Conservation (phyloP, 768 basidiomycete genomes). For the Macrolepiota dolichaula region DNA sequence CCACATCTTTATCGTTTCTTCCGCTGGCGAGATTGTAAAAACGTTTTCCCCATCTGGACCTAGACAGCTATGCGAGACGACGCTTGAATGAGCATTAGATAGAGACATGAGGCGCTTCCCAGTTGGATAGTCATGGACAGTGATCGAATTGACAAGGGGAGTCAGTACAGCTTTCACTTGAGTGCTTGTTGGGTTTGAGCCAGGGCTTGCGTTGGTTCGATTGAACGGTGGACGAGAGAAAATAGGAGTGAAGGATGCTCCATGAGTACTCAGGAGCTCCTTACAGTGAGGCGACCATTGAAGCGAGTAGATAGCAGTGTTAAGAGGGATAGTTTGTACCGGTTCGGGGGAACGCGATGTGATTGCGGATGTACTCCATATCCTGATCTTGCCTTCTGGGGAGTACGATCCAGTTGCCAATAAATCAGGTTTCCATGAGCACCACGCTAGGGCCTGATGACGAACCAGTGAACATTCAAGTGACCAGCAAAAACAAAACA, state of each 20-base stretch:
- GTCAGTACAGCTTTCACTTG: constrained; percentile 45
- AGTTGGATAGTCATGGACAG: constrained; percentile 75
- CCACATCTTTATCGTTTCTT: constrained; percentile 74
- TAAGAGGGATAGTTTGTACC: constrained; percentile 68
- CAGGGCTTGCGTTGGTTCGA: constrained; percentile 23
- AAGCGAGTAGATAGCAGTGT: constrained; percentile 64
- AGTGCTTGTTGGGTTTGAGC: constrained; percentile 22
- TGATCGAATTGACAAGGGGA: constrained; percentile 63
- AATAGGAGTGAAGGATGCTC: constrained; percentile 48
- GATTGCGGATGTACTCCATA: constrained; percentile 42
- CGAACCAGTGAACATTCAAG: not conserved
- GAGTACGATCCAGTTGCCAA: constrained; percentile 68
- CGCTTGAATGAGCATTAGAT: constrained; percentile 50
- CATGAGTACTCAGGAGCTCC: constrained; percentile 88
- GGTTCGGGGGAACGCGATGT: constrained; percentile 24
- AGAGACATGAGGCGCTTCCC: constrained; percentile 47
- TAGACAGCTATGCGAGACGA: constrained; percentile 59
- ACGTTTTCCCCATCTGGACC: constrained; percentile 59
- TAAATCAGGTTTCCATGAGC: constrained; percentile 78
- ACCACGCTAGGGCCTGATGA: constrained; percentile 77
- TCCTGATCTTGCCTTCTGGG: constrained; percentile 38
- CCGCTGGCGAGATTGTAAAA: constrained; percentile 61
- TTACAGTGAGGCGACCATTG: constrained; percentile 86
- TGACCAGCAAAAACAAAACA: not conserved
- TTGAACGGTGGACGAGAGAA: not conserved